Evolutionary conservation across 1,284 basidiomycete genomes (phyloP).

Genomic region (Fomes fomentarius): DNA sequence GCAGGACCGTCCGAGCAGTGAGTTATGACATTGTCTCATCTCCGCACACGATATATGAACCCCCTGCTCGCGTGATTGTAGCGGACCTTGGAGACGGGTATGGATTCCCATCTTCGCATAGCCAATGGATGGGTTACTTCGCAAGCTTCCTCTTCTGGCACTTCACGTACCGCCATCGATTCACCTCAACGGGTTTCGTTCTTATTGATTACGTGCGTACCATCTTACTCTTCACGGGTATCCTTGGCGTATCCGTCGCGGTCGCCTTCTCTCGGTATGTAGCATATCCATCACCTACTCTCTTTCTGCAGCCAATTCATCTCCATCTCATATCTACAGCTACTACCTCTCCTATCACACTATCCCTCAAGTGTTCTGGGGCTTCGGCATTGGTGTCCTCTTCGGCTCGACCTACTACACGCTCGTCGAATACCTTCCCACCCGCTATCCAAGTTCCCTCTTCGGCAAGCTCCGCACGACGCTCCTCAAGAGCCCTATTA

Average conservation of each 20-base stretch:
- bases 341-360: constrained; percentile 79
- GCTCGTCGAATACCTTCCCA: constrained; percentile 64
- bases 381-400: constrained; percentile 63
- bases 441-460: constrained; percentile 50
- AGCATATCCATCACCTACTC: neutral
- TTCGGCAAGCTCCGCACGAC: constrained; percentile 53
- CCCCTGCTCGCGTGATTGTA: constrained; percentile 26
- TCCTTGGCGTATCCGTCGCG: constrained; percentile 57
- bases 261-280: constrained; percentile 83
- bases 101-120: constrained; percentile 88
- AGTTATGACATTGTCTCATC: too few relatives aligned
- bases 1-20: constrained; percentile 71
- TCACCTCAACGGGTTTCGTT: constrained; percentile 52
- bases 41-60: too few relatives aligned
- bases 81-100: constrained; percentile 74
- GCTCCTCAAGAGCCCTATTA: constrained; percentile 60
- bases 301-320: neutral
- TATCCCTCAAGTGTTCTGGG: constrained; percentile 72
- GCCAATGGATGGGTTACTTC: constrained; percentile 90
- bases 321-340: constrained; percentile 43
- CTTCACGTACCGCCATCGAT: constrained; percentile 71
- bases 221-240: constrained; percentile 48
- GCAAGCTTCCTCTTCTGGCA: constrained; percentile 77
- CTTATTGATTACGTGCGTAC: constrained; percentile 56
- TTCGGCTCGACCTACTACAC: constrained; percentile 64